phyloP scores from a whole-genome alignment of 345 rosid species.

The Carallia pectinifolia region DNA sequence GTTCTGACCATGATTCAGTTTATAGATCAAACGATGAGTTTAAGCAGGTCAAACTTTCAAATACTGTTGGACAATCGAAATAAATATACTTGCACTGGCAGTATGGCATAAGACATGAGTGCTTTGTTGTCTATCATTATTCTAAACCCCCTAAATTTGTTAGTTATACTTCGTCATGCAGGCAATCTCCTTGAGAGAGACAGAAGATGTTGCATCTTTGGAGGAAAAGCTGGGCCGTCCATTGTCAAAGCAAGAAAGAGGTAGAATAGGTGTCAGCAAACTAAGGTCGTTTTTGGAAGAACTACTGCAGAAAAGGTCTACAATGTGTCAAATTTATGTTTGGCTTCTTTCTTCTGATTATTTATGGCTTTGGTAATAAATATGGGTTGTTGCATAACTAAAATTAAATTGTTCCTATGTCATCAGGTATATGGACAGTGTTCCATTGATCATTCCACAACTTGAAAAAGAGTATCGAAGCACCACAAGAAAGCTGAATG shows the following conservation, averaged over 20 bases:
- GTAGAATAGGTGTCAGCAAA: slow-evolving; percentile 87
- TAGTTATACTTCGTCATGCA: slow-evolving; percentile 21
- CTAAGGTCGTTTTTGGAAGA: slow-evolving; percentile 81
- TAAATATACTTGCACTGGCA: too few relatives aligned
- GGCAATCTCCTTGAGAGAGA: slow-evolving; percentile 73
- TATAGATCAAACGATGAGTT: slow-evolving; percentile 81
- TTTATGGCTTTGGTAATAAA: neutral
- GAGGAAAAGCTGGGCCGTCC: slow-evolving; percentile 83
- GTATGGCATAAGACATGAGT: too few relatives aligned
- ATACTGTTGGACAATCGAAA: too few relatives aligned
- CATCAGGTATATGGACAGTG: slow-evolving; percentile 80
- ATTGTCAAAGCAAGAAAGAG: slow-evolving; percentile 71
- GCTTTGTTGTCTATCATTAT: neutral
- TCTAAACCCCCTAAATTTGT: neutral
- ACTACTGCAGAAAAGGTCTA: slow-evolving; percentile 76
- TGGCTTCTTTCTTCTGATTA: slow-evolving; percentile 6
- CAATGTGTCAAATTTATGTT: neutral
- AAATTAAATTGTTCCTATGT: slow-evolving; percentile 13
- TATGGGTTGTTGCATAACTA: slow-evolving; percentile 10
- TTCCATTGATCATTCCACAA: slow-evolving; percentile 84
- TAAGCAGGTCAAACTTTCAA: slow-evolving; percentile 57
- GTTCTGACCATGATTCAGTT: slow-evolving; percentile 66
- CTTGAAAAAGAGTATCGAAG: slow-evolving; percentile 81
- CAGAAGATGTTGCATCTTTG: slow-evolving; percentile 61
- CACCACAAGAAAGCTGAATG: slow-evolving; percentile 62